Base-by-base conservation (phyloP, 805 yeast species). In the Lipomyces orientalis region DNA sequence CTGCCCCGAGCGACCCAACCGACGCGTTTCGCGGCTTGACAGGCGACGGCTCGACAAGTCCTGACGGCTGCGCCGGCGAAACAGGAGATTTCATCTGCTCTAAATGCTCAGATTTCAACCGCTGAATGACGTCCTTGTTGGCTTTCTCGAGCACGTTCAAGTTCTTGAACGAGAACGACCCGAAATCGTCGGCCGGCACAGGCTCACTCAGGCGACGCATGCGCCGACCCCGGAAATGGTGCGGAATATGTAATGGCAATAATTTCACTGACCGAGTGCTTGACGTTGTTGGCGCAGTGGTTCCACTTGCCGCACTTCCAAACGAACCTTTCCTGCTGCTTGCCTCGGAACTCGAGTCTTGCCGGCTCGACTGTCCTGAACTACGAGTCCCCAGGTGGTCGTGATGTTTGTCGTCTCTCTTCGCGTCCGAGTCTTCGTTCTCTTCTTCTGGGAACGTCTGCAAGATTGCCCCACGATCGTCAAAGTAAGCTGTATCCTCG, bases 401-500 rank as follows among this genome's bases (percentile, higher is more conserved):
- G 1, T 16, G 29, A 52, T 31, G n/a, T 14, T 39, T 43, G 31
- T 37, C 33, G 1, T 65, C 72, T 6, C 67, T 69, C 2, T 73
- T 66, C 33, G 76, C 78, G 39, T 76, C 76, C 3, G 75, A 79
- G 22, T 73, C 75, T n/a, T 75, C 77, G 9, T 74, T 78, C 5
- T 76, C 75, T 0, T 77, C 80, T 29, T 75, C 79, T 4, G 90
- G 88, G 65, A 90, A 89, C 63, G 84, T 86, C 4, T 85, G 82
- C 74, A 90, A 79, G 10, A 84, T 87, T 0, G 97, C 98, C 3
- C 99, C 99, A 74, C 99, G 85, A 4, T 84, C 73, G 74, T 95
- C 99, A 78, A 94, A 95, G 75, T 95, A 94, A 62, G 92, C 97
- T 0, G 98, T 93, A 59, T 88, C 88, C 74, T 90, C 96, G 0